phyloP scores from a whole-genome alignment of 176 grass and related monocot species.

The Oryza nivara region DNA sequence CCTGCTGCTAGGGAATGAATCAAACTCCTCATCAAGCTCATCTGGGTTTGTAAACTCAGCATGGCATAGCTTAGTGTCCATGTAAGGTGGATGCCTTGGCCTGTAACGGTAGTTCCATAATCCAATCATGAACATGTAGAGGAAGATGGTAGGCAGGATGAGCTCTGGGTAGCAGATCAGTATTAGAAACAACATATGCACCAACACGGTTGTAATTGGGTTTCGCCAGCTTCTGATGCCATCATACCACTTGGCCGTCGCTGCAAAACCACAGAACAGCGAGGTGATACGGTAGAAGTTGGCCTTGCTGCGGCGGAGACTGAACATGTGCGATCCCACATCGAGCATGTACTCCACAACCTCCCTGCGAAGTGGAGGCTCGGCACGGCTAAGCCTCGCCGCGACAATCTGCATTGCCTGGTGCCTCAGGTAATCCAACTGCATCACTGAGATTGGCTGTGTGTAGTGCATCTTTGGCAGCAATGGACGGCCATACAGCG shows the following conservation, averaged over 20 bases:
- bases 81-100: constrained; percentile 79
- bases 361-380: constrained; percentile 78
- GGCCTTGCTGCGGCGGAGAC: constrained; percentile 90
- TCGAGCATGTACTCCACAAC: constrained; percentile 95
- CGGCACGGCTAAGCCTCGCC: constrained; percentile 69
- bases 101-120: constrained; percentile 85
- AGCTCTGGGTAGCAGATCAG: constrained; percentile 92
- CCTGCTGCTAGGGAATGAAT: constrained; percentile 75
- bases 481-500: constrained; percentile 71
- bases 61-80: constrained; percentile 89
- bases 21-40: constrained; percentile 94
- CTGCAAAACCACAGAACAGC: constrained; percentile 59
- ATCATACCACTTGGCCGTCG: constrained; percentile 72
- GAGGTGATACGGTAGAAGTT: constrained; percentile 89
- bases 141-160: constrained; percentile 88
- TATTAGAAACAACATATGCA: constrained; percentile 86
- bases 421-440: constrained; percentile 75
- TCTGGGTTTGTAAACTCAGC: constrained; percentile 77
- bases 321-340: constrained; percentile 95
- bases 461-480: constrained; percentile 96
- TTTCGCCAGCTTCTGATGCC: constrained; percentile 87
- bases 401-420: constrained; percentile 83
- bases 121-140: constrained; percentile 93
- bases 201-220: constrained; percentile 77
- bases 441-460: constrained; percentile 77